phyloP scores from a whole-genome alignment of 2,329 filamentous ascomycete species.

The Sclerotinia trifoliorum region DNA sequence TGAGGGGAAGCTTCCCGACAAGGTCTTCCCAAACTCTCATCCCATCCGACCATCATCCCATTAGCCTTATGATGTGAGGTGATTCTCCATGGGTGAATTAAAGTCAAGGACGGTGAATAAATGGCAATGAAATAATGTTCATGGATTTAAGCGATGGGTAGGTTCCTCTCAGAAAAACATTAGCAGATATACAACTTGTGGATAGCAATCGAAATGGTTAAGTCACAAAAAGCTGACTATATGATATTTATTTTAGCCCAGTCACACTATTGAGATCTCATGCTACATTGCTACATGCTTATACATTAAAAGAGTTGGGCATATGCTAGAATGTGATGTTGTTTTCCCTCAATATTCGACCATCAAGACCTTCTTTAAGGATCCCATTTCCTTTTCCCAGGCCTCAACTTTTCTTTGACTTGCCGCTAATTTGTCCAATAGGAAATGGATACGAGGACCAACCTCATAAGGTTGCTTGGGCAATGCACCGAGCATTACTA shows the following conservation, averaged over 20 bases:
- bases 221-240: background rate
- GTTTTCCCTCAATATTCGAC: conserved; percentile 43
- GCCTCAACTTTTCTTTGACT: conserved; percentile 72
- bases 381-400: conserved; percentile 70
- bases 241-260: background rate
- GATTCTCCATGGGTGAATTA: background rate
- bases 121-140: background rate
- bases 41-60: background rate
- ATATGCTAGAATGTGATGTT: conserved; percentile 21
- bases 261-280: background rate
- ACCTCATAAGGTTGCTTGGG: conserved; percentile 70
- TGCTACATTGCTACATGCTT: background rate
- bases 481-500: conserved; percentile 67
- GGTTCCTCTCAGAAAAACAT: background rate
- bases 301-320: conserved; percentile 27
- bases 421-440: conserved; percentile 69
- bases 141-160: background rate
- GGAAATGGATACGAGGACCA: conserved; percentile 63
- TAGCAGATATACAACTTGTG: no score
- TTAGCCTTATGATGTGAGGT: background rate
- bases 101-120: background rate
- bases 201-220: background rate
- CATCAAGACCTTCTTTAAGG: conserved; percentile 68
- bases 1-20: background rate
- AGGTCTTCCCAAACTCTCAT: background rate